Percentiles rank a stretch among this genome's conserved stretches.
Evolutionary conservation across 2,329 filamentous ascomycete genomes (phyloP).

Genomic region (Decorospora gaudefroyi): DNA sequence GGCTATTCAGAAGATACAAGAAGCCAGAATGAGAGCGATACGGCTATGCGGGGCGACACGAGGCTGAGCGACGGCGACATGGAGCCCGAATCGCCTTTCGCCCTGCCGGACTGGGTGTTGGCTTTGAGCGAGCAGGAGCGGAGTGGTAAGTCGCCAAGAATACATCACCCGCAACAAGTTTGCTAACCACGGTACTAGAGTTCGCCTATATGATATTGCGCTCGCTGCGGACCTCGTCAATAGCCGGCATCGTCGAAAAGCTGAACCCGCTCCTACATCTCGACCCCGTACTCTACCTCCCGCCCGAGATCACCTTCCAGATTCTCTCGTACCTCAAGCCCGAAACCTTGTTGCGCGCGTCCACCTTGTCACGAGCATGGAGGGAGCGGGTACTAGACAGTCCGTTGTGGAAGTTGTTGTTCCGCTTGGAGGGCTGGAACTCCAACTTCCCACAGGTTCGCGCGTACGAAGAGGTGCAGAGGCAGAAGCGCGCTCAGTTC

Average conservation of each 20-base stretch:
- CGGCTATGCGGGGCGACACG: constrained; percentile 46
- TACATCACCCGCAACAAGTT: neutral
- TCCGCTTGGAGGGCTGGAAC: constrained; percentile 84
- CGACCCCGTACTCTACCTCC: constrained; percentile 84
- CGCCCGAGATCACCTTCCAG: constrained; percentile 87
- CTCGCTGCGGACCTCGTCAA: constrained; percentile 76
- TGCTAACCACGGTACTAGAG: constrained; percentile 58
- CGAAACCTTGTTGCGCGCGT: constrained; percentile 76
- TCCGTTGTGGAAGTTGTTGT: constrained; percentile 83
- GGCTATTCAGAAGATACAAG: constrained; percentile 80
- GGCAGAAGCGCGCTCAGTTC: constrained; percentile 46
- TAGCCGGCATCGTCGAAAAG: constrained; percentile 78
- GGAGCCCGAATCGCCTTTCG: constrained; percentile 38
- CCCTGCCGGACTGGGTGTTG: constrained; percentile 61
- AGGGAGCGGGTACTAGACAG: constrained; percentile 79
- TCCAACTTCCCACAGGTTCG: constrained; percentile 67
- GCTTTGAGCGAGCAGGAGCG: constrained; percentile 59
- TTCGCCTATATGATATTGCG: constrained; percentile 78
- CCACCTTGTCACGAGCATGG: constrained; percentile 80
- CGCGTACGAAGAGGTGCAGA: constrained; percentile 64
- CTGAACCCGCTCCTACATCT: constrained; percentile 86
- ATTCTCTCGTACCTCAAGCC: constrained; percentile 87
- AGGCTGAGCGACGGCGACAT: constrained; percentile 43
- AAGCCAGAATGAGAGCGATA: constrained; percentile 53
- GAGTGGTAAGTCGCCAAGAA: constrained; percentile 53